Conservation (phyloP, 2,329 filamentous ascomycete genomes). For the Arthroderma uncinatum region DNA sequence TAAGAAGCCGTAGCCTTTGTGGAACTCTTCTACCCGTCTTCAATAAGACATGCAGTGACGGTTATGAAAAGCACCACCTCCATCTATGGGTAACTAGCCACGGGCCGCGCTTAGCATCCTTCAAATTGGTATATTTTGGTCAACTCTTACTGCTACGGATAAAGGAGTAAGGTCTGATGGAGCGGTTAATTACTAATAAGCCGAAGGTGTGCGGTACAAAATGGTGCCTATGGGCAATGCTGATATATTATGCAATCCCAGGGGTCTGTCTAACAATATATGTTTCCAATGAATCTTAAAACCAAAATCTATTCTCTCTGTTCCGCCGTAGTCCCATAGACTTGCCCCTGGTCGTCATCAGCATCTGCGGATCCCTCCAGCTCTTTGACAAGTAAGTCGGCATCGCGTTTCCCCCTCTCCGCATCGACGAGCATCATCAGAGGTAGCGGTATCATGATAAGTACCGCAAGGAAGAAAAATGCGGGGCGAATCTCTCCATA, state of each 20-base stretch:
- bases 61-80: neutral
- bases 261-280: neutral
- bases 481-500: conserved; percentile 72
- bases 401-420: conserved; percentile 62
- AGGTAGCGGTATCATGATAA: conserved; percentile 77
- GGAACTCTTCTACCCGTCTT: no score
- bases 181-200: conserved; percentile 1
- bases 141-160: neutral
- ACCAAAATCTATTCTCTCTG: neutral
- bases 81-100: neutral
- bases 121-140: neutral
- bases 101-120: neutral
- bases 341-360: neutral
- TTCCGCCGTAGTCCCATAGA: neutral
- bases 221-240: neutral
- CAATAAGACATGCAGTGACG: neutral
- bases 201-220: neutral
- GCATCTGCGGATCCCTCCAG: conserved; percentile 21
- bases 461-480: conserved; percentile 77
- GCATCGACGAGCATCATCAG: conserved; percentile 79
- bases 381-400: conserved; percentile 50
- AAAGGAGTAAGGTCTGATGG: neutral
- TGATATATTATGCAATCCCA: neutral
- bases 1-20: no score
- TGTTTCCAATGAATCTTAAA: neutral